Conservation (phyloP, 176 grass and related monocot genomes). For the Poa annua region DNA sequence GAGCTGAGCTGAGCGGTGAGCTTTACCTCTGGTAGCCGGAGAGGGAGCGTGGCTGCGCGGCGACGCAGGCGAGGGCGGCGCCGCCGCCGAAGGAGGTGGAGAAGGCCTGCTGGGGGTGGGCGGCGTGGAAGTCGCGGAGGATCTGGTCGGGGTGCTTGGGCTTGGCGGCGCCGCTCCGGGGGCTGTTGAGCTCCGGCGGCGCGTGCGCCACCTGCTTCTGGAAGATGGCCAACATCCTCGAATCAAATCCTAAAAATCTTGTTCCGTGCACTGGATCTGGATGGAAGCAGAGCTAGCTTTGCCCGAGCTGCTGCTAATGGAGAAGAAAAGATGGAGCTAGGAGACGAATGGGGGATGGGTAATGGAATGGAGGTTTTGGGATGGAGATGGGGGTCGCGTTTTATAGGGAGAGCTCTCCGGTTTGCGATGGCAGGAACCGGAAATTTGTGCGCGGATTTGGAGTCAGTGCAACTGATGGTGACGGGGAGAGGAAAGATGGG, state of each 20-base stretch:
- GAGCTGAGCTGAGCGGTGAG: no score
- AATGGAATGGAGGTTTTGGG: conserved; percentile 42
- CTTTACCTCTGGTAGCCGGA: conserved; percentile 40
- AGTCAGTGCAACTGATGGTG: not conserved
- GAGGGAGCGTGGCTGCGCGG: not conserved
- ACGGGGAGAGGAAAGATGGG: not conserved
- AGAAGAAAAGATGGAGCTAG: not conserved
- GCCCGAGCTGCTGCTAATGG: not conserved
- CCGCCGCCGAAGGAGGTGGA: conserved; percentile 73
- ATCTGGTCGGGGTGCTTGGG: conserved; percentile 79
- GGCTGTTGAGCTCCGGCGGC: conserved; percentile 82
- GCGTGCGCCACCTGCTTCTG: conserved; percentile 86
- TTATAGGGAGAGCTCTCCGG: conserved; percentile 30
- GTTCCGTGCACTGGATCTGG: not conserved
- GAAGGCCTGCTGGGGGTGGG: conserved; percentile 54
- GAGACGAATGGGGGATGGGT: not conserved
- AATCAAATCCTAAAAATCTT: not conserved
- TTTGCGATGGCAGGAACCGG: not conserved
- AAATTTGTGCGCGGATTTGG: not conserved
- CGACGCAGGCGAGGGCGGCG: conserved; percentile 80
- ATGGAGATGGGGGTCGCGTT: not conserved
- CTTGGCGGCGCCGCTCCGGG: conserved; percentile 47
- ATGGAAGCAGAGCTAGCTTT: not conserved
- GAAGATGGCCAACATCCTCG: conserved; percentile 84
- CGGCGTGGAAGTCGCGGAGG: conserved; percentile 68